Percentiles rank a stretch among this genome's conserved stretches.
phyloP scores from a whole-genome alignment of 225 moss, liverwort and hornwort genomes.

The Pseudoscleropodium purum region DNA sequence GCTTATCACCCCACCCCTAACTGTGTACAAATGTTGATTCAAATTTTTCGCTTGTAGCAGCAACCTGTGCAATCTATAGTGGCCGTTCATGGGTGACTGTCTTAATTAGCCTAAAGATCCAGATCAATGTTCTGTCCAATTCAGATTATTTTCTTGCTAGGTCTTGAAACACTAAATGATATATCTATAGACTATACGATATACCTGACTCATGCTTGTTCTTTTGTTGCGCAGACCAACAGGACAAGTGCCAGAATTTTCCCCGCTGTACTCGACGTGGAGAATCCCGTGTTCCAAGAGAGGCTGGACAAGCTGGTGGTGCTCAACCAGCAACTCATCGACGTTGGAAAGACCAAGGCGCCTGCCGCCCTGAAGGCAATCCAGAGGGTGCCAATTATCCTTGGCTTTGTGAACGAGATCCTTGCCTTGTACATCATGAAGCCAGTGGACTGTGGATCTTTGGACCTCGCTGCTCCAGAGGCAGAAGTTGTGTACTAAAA shows the following conservation, averaged over 20 bases:
- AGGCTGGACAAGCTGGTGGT: slow-evolving; percentile 77
- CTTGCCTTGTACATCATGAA: slow-evolving; percentile 79
- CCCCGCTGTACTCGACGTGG: slow-evolving; percentile 89
- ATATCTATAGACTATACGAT: too few species aligned
- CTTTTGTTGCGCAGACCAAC: slow-evolving; percentile 54
- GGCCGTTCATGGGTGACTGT: background rate
- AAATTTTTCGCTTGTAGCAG: background rate
- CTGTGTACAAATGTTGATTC: too few species aligned
- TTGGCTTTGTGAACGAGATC: slow-evolving; percentile 47
- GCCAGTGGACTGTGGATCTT: slow-evolving; percentile 80
- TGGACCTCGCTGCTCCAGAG: slow-evolving; percentile 60
- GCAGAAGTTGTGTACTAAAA: slow-evolving; percentile 79
- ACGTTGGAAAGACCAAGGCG: slow-evolving; percentile 36
- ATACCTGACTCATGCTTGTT: background rate
- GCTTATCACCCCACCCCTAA: background rate
- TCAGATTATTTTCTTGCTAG: background rate
- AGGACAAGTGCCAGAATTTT: slow-evolving; percentile 84
- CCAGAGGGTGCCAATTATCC: slow-evolving; percentile 52
- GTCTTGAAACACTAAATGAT: background rate
- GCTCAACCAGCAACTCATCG: slow-evolving; percentile 68
- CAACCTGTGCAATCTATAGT: background rate
- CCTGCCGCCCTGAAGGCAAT: slow-evolving; percentile 51
- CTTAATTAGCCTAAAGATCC: background rate
- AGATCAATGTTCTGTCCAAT: background rate
- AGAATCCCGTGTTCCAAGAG: slow-evolving; percentile 76